Evolutionary conservation across 176 grass and related monocot genomes (phyloP), one percentile per base, ranked within the genome.

Genomic region (Carex parvula): DNA sequence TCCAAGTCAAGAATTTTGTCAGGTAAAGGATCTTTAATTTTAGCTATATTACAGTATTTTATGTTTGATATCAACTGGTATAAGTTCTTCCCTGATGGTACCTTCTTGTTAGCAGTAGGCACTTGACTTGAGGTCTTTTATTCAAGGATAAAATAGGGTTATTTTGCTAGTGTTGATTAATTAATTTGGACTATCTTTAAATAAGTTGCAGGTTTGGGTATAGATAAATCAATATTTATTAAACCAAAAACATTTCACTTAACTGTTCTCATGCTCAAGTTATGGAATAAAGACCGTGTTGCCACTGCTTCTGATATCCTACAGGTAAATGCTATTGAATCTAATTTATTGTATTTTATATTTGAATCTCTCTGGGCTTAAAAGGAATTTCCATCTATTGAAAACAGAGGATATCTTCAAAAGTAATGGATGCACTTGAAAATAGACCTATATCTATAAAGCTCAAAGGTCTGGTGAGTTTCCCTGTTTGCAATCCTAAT

Each of bases 151-250:
- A 64, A 8, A 60, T 59, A 1, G 65, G 59, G 81, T 24, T 48
- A 88, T 86, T 86, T 84, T 52, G 6, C 83, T 46, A 37, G 57
- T 87, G 39, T 18, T 86, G 22, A 74, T 20, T 5, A 75, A 60
- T 17, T 72, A 8, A 35, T 22, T 14, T 26, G 14, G 48, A 85
- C 17, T 67, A 62, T 6, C 1, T 59, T 60, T 88, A 26, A 88
- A 22, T 66, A 8, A 26, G 48, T 52, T 87, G 29, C 62, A 98
- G 95, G 85, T 83, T 87, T 95, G 4, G 85, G 91, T 48, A 93
- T 98, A 54, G 92, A 98, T 65, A 95, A 86, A 86, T 98, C 91
- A 58, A 93, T 98, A 91, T 98, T 98, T 89, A 95, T 94, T 76
- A 90, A 94, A 68, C 92, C 95, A 52, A 93, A 89, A 90, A 98